Conservation (phyloP, 345 rosid genomes). For the Combretum micranthum region DNA sequence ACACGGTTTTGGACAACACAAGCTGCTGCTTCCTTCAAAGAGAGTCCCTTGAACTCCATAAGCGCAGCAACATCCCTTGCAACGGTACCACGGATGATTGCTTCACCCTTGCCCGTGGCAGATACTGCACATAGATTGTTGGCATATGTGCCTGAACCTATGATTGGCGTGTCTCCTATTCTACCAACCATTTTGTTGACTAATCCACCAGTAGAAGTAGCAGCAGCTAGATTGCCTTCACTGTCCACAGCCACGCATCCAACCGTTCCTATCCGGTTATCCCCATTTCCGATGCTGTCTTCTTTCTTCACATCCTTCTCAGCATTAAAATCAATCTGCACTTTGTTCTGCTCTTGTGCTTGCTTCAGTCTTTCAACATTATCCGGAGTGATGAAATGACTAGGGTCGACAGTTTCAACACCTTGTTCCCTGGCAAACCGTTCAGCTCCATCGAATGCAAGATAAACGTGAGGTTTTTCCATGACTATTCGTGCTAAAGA, state of each 20-base stretch:
- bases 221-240: conserved; percentile 73
- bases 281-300: conserved; percentile 19
- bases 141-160: conserved; percentile 95
- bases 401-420: too few species aligned
- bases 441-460: too few species aligned
- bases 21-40: too few species aligned
- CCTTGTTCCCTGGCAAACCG: too few species aligned
- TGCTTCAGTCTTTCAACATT: conserved; percentile 71
- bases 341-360: conserved; percentile 61
- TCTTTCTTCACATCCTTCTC: conserved; percentile 17
- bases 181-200: conserved; percentile 97
- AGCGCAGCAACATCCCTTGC: too few species aligned
- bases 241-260: too few species aligned
- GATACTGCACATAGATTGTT: conserved; percentile 83
- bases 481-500: too few species aligned
- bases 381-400: too few species aligned
- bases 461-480: too few species aligned
- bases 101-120: conserved; percentile 86
- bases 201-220: conserved; percentile 85
- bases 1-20: too few species aligned
- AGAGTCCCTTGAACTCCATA: too few species aligned
- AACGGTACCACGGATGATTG: conserved; percentile 68
- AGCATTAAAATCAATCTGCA: conserved; percentile 63
- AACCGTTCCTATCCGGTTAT: conserved; percentile 75
- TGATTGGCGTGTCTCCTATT: conserved; percentile 84